phyloP scores from a whole-genome alignment of 306 rosid genomes.

The Pachyrhizus erosus region DNA sequence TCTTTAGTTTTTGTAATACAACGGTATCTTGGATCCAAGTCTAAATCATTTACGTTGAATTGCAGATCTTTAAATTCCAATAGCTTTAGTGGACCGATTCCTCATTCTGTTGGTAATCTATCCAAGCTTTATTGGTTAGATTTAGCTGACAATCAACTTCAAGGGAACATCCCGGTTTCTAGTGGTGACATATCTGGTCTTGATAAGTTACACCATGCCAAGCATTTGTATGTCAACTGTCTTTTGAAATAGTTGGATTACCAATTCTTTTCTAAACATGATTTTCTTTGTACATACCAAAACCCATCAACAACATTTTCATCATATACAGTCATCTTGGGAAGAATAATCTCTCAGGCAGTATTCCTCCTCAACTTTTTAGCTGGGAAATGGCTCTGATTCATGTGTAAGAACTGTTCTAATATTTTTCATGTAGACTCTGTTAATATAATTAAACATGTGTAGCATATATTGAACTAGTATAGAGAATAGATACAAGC shows the following conservation, averaged over 20 bases:
- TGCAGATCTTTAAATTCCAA: conserved; percentile 53
- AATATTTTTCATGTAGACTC: neutral
- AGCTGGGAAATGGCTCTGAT: conserved; percentile 51
- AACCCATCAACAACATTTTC: conserved; percentile 12
- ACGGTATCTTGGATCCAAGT: neutral
- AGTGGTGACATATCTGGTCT: conserved; percentile 40
- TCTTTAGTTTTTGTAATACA: neutral
- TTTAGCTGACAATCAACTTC: conserved; percentile 48
- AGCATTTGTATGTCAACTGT: conserved; percentile 49
- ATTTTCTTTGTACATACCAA: neutral
- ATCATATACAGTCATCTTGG: conserved; percentile 60
- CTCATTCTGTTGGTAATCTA: conserved; percentile 44
- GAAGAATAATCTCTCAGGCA: conserved; percentile 54
- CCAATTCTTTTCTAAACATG: neutral
- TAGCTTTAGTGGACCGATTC: conserved; percentile 42
- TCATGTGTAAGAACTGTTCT: conserved; percentile 61
- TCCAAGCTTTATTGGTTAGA: conserved; percentile 50
- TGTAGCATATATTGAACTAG: neutral
- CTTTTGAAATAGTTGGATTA: neutral
- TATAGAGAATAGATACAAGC: neutral
- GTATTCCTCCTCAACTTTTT: conserved; percentile 55
- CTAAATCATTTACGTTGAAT: conserved; percentile 24
- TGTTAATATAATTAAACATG: neutral
- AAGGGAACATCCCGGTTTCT: conserved; percentile 48
- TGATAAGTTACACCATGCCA: conserved; percentile 38